These are phyloP conservation scores for Cordyceps militaris DNA, from an alignment of 2,329 filamentous ascomycete species.

Conservation along the genomic window DNA sequence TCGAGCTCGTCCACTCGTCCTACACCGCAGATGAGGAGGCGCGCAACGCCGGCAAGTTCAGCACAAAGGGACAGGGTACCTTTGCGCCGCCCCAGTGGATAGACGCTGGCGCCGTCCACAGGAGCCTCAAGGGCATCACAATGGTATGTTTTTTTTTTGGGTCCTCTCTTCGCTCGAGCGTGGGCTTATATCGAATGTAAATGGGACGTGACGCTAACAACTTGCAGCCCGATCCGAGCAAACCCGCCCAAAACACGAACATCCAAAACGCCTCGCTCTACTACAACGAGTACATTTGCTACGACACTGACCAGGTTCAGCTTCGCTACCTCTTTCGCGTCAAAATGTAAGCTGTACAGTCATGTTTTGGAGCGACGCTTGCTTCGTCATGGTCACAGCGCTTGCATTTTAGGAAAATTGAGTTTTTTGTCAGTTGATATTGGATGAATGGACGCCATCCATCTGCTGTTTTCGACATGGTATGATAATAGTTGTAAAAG, in stretches of 20 bases:
- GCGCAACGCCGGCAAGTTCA: constrained; percentile 49
- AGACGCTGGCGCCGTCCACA: constrained; percentile 60
- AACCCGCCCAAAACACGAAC: constrained; percentile 41
- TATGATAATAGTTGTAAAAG: background rate
- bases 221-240: constrained; percentile 41
- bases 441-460: background rate
- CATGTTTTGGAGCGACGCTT: background rate
- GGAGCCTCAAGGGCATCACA: constrained; percentile 56
- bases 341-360: constrained; percentile 32
- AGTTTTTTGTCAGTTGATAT: background rate
- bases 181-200: background rate
- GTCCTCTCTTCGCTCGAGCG: background rate
- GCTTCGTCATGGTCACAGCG: background rate
- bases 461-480: background rate
- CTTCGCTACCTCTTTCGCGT: constrained; percentile 64
- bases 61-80: constrained; percentile 64
- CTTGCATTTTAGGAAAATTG: background rate
- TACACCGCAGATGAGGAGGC: constrained; percentile 60
- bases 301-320: constrained; percentile 62
- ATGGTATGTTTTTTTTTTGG: constrained; percentile 49
- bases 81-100: constrained; percentile 65
- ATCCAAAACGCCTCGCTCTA: constrained; percentile 39
- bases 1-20: constrained; percentile 49
- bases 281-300: constrained; percentile 71
- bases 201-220: background rate